Conservation (phyloP, 2,329 filamentous ascomycete genomes). For the Orbilia blumenaviensis region DNA sequence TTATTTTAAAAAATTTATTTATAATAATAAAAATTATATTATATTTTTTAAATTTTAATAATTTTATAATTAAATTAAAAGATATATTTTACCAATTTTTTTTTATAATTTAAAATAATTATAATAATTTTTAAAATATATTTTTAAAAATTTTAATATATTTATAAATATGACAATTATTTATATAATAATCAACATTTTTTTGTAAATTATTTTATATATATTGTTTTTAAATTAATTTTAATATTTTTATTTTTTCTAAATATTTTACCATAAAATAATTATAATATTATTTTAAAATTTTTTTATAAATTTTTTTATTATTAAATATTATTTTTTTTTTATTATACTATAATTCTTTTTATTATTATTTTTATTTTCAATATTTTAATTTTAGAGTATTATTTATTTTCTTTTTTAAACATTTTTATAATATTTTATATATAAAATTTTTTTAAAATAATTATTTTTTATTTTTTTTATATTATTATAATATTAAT, state of each 20-base stretch:
- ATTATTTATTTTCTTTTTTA: not conserved
- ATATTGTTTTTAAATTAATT: slow-evolving; percentile 5
- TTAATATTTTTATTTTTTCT: not conserved
- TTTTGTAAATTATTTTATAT: not conserved
- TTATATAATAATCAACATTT: not conserved
- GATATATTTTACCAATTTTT: not conserved
- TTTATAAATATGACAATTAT: not conserved
- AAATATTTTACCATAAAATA: not conserved
- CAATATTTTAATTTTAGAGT: not conserved
- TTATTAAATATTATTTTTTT: slow-evolving; percentile 8
- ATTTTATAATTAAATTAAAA: not conserved
- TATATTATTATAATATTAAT: not conserved
- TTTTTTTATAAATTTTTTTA: slow-evolving; percentile 3
- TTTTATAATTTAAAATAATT: not conserved
- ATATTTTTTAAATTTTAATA: not conserved
- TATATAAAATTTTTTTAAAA: not conserved
- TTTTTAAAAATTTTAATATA: not conserved
- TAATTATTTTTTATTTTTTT: not conserved
- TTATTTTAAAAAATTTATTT: not conserved
- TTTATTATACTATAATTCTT: not conserved
- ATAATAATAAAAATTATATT: not conserved
- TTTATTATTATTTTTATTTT: not conserved
- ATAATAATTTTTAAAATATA: not conserved
- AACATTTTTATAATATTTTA: not conserved
- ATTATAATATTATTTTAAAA: slow-evolving; percentile 6